Base-by-base conservation (phyloP, 768 basidiomycete species). In the Russula compacta region DNA sequence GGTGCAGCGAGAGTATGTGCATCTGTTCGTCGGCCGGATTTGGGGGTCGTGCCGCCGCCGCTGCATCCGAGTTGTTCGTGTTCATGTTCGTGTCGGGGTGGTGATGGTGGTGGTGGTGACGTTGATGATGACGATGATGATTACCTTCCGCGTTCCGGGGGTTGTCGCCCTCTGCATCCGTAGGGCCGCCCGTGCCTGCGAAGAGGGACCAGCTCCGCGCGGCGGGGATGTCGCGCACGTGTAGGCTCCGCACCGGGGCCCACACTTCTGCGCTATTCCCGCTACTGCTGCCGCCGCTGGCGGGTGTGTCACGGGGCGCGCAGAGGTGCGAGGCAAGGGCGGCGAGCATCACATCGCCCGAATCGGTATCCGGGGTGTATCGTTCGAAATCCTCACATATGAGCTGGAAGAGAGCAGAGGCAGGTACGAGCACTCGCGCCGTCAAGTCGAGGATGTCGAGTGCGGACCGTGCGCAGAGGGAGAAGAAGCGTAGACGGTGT, bases 361-460 rank as follows among this genome's bases (percentile, higher is more conserved):
- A 61, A 39, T 61, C 56, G 50, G 32, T 52, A 36, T 32, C 29
- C 19, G 60, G 44, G 19, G n/a, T 46, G 38, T 61, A 61, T 19
- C 38, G 48, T 14, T 63, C 54, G 19, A 64, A 56, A 0, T 56
- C 63, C 10, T 64, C 63, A 42, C 63, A 64, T 29, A 61, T 62
- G 49, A 64, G 60, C 33, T 55, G 59, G 50, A 64, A 62, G 47
- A 56, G 54, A 3, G 59, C 53, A 24, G 59, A 54, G 11, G 59
- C 36, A 6, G 63, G 63, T 17, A 64, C 36, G 32, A 63, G 53
- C 24, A 64, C 43, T 29, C 42, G 43, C 6, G 55, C 59, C 0
- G 59, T 44, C 36, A 64, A 32, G 32, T 61, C 60, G 43, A 64
- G 54, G 48, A 64, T 64, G 63, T 64, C 63, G 43, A 63, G 33